Percentiles rank a stretch among this genome's conserved stretches.
Evolutionary conservation across 1,284 basidiomycete species (phyloP).

Genomic region (Pseudozyma pruni): DNA sequence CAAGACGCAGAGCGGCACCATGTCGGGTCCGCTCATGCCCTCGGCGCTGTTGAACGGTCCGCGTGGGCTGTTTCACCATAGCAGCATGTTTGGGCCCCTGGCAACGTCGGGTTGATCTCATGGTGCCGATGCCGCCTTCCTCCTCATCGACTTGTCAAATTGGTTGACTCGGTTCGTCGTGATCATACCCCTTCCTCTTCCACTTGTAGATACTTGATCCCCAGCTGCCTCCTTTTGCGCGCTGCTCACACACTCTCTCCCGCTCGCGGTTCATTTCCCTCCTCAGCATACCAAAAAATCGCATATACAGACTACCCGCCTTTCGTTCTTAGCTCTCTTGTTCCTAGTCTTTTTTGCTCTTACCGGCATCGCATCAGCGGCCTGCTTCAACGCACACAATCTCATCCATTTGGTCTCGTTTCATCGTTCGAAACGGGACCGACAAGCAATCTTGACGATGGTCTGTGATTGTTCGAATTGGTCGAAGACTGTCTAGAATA

Average conservation of each 20-base stretch:
- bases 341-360: neutral
- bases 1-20: constrained; percentile 37
- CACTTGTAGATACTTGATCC: constrained; percentile 10
- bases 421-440: no score
- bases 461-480: no score
- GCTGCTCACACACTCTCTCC: no score
- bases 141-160: constrained; percentile 3
- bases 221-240: no score
- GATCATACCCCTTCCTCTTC: no score
- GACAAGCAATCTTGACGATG: no score
- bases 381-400: neutral
- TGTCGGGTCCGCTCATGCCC: constrained; percentile 43
- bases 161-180: no score
- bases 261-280: no score
- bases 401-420: constrained; percentile 3
- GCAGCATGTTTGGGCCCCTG: constrained; percentile 39
- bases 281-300: constrained; percentile 17
- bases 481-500: neutral
- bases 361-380: no score
- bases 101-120: constrained; percentile 33
- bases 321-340: neutral
- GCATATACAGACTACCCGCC: neutral
- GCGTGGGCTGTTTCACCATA: constrained; percentile 33
- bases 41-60: constrained; percentile 42
- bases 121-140: neutral